These are phyloP conservation scores for Phyllosticta citrichinensis DNA, from an alignment of 2,329 filamentous ascomycete genomes.

Conservation along the genomic window DNA sequence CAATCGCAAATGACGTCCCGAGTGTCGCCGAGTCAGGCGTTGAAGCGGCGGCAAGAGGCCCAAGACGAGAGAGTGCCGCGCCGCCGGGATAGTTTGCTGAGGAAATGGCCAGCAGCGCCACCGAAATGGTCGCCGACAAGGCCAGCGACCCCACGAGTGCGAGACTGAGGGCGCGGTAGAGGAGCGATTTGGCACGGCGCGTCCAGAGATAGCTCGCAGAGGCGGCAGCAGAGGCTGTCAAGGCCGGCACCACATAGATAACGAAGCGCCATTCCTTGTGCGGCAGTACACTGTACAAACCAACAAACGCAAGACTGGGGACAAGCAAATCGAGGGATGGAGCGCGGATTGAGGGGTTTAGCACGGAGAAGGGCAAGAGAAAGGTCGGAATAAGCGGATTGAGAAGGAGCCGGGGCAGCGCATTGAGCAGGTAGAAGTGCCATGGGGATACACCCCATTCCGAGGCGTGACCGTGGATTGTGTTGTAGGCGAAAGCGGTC, in stretches of 20 bases:
- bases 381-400: slow-evolving; percentile 59
- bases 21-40: slow-evolving; percentile 13
- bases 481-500: slow-evolving; percentile 83
- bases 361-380: slow-evolving; percentile 39
- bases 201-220: slow-evolving; percentile 55
- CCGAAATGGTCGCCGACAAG: slow-evolving; percentile 50
- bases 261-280: slow-evolving; percentile 97
- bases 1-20: background rate
- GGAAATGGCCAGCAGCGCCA: slow-evolving; percentile 63
- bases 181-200: slow-evolving; percentile 50
- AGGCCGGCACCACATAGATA: slow-evolving; percentile 70
- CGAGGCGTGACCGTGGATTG: slow-evolving; percentile 68
- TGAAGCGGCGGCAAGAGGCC: slow-evolving; percentile 19
- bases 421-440: slow-evolving; percentile 75
- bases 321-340: slow-evolving; percentile 45
- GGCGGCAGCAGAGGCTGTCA: slow-evolving; percentile 68
- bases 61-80: slow-evolving; percentile 52
- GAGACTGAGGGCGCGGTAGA: slow-evolving; percentile 47
- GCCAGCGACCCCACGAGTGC: slow-evolving; percentile 51
- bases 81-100: slow-evolving; percentile 92
- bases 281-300: slow-evolving; percentile 75
- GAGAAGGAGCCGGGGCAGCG: slow-evolving; percentile 71
- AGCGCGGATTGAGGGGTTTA: slow-evolving; percentile 36
- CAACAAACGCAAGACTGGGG: slow-evolving; percentile 63
- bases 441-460: slow-evolving; percentile 82